Conservation (phyloP, 306 rosid genomes). For the Hippophae rhamnoides region DNA sequence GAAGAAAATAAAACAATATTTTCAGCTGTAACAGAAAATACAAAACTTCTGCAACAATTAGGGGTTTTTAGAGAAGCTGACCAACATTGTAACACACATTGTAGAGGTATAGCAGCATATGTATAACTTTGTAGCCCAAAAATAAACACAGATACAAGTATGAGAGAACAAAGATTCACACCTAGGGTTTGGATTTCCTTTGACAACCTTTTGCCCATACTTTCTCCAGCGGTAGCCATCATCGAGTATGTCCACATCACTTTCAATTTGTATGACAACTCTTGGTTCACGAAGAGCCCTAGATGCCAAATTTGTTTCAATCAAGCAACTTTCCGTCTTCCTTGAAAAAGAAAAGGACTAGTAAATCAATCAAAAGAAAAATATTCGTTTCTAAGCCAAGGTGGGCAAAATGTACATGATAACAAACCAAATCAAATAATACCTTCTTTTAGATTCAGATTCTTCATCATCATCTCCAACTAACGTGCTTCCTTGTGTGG, state of each 20-base stretch:
- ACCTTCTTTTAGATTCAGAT: constrained; percentile 72
- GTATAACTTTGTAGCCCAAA: too few species aligned
- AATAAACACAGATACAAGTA: too few species aligned
- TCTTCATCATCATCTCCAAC: constrained; percentile 46
- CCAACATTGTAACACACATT: too few species aligned
- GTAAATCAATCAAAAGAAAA: too few species aligned
- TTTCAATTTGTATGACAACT: constrained; percentile 76
- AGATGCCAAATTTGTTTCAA: constrained; percentile 41
- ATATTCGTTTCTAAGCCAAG: too few species aligned
- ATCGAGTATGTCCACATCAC: constrained; percentile 70
- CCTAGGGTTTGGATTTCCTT: constrained; percentile 98
- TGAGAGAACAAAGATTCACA: constrained; percentile 5
- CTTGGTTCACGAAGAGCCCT: constrained; percentile 71
- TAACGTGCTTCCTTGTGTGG: constrained; percentile 34
- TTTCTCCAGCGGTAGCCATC: constrained; percentile 96
- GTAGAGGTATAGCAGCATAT: too few species aligned
- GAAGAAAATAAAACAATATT: too few species aligned
- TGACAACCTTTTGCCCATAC: constrained; percentile 90
- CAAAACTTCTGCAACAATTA: too few species aligned
- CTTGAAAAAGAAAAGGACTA: constrained; percentile 29
- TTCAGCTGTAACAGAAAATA: too few species aligned
- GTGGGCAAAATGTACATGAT: neutral
- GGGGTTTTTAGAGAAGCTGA: too few species aligned
- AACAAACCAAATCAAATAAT: neutral
- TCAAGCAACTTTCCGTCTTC: constrained; percentile 43